Base-by-base conservation (phyloP, 805 yeast genomes). In the Spathaspora sp. region DNA sequence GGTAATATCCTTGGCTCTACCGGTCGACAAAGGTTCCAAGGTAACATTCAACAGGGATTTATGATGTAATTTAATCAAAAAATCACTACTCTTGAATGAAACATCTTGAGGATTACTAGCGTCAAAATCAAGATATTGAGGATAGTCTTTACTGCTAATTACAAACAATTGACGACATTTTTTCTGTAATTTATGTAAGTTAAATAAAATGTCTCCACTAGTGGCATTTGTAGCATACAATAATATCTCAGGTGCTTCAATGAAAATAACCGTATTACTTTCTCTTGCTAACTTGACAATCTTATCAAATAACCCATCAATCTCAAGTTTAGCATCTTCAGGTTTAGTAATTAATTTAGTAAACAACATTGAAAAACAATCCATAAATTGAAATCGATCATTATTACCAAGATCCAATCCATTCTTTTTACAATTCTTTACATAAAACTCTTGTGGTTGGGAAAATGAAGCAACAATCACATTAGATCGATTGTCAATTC, bases 1-100 rank as follows among this genome's bases (percentile, higher is more conserved):
- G 0, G 96, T 86, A 2, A 88, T 79, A 62, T 90, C 97, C 44
- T 79, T 81, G 0, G 97, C 96, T 58, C 89, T 75, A 0, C 96
- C 96, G 0, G 96, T 89, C 2, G 79, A 74, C 53, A 90, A 69
- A 1, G 96, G 91, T 58, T 80, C 78, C 35, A 89, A 61, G 18
- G 77, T 72, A n/a, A 89, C 56, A 40, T 82, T 72, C 42, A 82
- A 54, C 31, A 75, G 72, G 0, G 88, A 72, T 51, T 78, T 75
- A 57, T 83, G 82, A 18, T 78, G 62, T 19, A 82, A 54, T 51
- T 76, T 77, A 2, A 72, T 65, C 20, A 81, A 61, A 55, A 83
- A 78, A 39, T 78, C 80, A 0, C 81, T 64, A 17, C 74, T 71
- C 53, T 76, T 75, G 62, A 64, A 78, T 42, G 58, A 68, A 14